These are phyloP conservation scores for Hyphopichia pseudoburtonii DNA, from an alignment of 1,139 yeast species.

Conservation along the genomic window DNA sequence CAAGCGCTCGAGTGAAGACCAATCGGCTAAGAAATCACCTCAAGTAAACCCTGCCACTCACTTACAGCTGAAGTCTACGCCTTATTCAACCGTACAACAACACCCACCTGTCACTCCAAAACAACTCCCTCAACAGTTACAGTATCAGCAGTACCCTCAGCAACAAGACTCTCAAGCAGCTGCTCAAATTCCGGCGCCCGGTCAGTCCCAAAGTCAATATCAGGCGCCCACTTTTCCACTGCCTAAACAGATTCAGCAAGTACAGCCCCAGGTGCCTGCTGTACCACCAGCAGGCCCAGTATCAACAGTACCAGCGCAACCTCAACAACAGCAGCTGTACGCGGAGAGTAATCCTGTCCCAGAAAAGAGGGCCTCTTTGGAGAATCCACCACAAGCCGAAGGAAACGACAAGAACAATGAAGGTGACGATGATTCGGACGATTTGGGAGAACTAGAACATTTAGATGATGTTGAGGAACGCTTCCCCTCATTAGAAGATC, in stretches of 20 bases:
- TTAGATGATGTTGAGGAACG: slow-evolving; percentile 45
- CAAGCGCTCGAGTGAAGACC: background rate
- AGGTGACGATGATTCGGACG: slow-evolving; percentile 13
- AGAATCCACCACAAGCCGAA: background rate
- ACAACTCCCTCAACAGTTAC: slow-evolving; percentile 7
- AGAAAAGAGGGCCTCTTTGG: background rate
- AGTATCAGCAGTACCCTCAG: slow-evolving; percentile 1
- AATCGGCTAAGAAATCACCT: slow-evolving; percentile 2
- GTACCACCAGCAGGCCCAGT: too few species aligned
- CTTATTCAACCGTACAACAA: too few species aligned
- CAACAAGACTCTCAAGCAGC: too few species aligned
- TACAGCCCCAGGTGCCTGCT: too few species aligned
- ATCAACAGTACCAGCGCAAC: too few species aligned
- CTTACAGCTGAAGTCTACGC: background rate
- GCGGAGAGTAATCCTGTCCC: too few species aligned
- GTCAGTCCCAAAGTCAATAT: too few species aligned
- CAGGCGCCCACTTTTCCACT: too few species aligned
- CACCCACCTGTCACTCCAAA: background rate
- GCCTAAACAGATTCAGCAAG: too few species aligned
- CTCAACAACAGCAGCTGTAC: too few species aligned
- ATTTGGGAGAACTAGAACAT: slow-evolving; percentile 30
- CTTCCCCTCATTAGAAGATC: slow-evolving; percentile 43
- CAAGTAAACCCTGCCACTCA: slow-evolving; percentile 1
- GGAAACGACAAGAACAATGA: background rate
- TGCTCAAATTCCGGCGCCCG: too few species aligned